Evolutionary conservation across 129 eudicot genomes (phyloP).

Genomic region (Smallanthus sonchifolius): DNA sequence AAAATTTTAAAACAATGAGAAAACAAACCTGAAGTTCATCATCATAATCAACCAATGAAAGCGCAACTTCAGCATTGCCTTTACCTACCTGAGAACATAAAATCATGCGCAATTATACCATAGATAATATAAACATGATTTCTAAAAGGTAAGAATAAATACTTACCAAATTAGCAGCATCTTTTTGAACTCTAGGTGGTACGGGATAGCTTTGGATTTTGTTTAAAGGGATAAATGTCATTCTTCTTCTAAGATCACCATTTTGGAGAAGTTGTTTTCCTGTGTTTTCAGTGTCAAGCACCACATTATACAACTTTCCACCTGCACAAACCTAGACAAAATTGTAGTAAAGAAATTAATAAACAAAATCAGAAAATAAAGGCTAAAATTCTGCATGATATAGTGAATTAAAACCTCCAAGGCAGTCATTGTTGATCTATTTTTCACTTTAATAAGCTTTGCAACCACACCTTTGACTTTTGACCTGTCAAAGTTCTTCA

Average conservation of each 20-base stretch:
- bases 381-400: not conserved
- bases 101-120: not conserved
- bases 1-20: not conserved
- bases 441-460: slow-evolving; percentile 92
- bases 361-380: not conserved
- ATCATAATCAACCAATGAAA: slow-evolving; percentile 85
- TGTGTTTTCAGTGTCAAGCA: slow-evolving; percentile 84
- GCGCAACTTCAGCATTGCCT: slow-evolving; percentile 94
- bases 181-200: slow-evolving; percentile 50
- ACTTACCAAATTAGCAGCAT: slow-evolving; percentile 70
- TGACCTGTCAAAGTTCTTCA: slow-evolving; percentile 80
- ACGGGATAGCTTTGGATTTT: slow-evolving; percentile 72
- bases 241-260: slow-evolving; percentile 86
- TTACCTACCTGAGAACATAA: slow-evolving; percentile 64
- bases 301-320: slow-evolving; percentile 88
- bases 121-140: not conserved
- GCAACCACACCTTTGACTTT: slow-evolving; percentile 98
- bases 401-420: slow-evolving; percentile 57
- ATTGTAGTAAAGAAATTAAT: slow-evolving; percentile 1
- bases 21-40: slow-evolving; percentile 65
- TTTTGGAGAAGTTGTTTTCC: slow-evolving; percentile 86
- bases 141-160: not conserved
- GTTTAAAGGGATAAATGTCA: slow-evolving; percentile 85
- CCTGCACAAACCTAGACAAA: slow-evolving; percentile 86
- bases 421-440: slow-evolving; percentile 77